Evolutionary conservation across 495 filamentous ascomycete genomes (phyloP).

Genomic region (Oleoguttula mirabilis): DNA sequence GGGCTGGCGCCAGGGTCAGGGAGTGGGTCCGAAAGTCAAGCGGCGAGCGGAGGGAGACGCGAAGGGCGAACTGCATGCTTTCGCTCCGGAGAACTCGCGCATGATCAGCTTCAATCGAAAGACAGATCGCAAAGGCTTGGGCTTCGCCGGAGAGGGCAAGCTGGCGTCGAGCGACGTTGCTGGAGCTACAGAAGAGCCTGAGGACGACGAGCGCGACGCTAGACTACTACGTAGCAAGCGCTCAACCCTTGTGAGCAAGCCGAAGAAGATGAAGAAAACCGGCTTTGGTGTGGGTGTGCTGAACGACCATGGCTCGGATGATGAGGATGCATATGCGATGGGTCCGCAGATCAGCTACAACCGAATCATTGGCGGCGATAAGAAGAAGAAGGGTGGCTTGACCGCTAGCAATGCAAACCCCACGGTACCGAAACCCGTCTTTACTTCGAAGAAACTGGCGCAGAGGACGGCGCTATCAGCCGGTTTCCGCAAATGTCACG

Average conservation of each 20-base stretch:
- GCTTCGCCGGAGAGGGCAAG: conserved; percentile 56
- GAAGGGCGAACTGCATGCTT: conserved; percentile 46
- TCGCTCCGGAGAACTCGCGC: conserved; percentile 74
- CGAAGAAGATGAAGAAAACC: conserved; percentile 27
- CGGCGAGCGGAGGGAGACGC: conserved; percentile 60
- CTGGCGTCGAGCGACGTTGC: conserved; percentile 27
- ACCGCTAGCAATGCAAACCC: conserved; percentile 46
- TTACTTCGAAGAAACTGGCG: conserved; percentile 61
- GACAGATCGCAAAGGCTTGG: conserved; percentile 68
- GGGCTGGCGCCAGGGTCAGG: conserved; percentile 94
- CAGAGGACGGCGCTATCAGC: conserved; percentile 40
- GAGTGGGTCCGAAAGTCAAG: conserved; percentile 78
- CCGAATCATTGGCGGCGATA: conserved; percentile 67
- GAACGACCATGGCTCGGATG: conserved; percentile 94
- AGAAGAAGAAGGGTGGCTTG: conserved; percentile 48
- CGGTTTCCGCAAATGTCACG: conserved; percentile 68
- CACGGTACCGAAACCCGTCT: conserved; percentile 58
- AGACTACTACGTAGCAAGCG: conserved; percentile 10
- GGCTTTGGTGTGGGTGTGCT: conserved; percentile 81
- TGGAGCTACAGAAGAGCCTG: conserved; percentile 4
- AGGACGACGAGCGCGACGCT: conserved; percentile 15
- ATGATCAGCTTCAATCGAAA: conserved; percentile 70
- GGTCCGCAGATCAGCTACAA: conserved; percentile 90
- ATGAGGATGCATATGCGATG: conserved; percentile 88
- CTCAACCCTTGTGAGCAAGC: conserved; percentile 8